Evolutionary conservation across 202 grass and related monocot genomes (phyloP), one percentile per base, ranked within the genome.

Genomic region (Setaria viridis): DNA sequence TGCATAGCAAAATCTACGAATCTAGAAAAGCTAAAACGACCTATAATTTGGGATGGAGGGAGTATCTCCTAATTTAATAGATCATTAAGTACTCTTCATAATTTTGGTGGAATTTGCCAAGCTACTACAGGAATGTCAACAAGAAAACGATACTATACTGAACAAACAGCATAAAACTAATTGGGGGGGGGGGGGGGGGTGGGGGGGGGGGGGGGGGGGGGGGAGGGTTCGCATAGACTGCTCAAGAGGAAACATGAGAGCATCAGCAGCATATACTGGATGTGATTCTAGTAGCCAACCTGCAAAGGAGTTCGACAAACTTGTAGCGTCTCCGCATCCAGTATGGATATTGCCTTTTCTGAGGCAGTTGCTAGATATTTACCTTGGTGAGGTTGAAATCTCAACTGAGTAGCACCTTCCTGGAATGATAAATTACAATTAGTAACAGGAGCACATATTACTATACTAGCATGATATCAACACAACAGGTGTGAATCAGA

Each of bases 401-500:
- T 93, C 90, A 99, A 94, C 80, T 99, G 97, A 37, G 90, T 94
- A 82, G 90, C 93, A 68, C 94, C 97, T 69, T 80, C 97, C 97
- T 99, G 70, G 88, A 59, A 80, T 43, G 16, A 72, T 32, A 82
- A 76, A 46, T 88, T 67, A 57, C 29, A 39, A 59, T 51, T 33
- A 47, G 39, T 80, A 85, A 83, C 57, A 58, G 46, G 32, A 42
- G n/a, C 14, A 33, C 46, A 51, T 33, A 49, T 50, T 66, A 35
- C 6, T 83, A 51, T 56, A 90, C 70, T 47, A 78, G 17, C 41
- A 63, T 57, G 37, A 9, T 20, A 75, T 33, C 25, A 48, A 70
- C 29, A 42, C 42, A 65, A 37, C 50, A 75, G 1, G 11, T 37
- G 71, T 11, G 62, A 5, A 16, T 65, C 13, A 65, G 32, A 16